A percentile compares a stretch with the other conserved stretches of the same genome.
Evolutionary conservation across 108 stramenopile species (phyloP).

Genomic region (Chaetoceros muelleri): DNA sequence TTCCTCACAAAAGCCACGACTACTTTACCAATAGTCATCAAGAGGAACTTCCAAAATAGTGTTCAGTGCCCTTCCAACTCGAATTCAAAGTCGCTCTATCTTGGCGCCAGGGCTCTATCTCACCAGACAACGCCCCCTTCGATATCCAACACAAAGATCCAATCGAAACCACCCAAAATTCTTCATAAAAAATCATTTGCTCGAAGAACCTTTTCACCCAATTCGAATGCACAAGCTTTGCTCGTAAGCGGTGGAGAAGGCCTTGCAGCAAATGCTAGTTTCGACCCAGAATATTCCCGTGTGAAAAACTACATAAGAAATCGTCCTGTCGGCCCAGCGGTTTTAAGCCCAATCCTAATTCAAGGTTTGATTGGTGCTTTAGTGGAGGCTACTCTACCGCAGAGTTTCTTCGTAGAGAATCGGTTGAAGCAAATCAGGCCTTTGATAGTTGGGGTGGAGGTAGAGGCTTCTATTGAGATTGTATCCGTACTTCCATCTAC

Average conservation of each 20-base stretch:
- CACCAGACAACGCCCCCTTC: no score
- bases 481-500: no score
- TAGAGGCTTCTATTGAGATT: no score
- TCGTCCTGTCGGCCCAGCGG: conserved; percentile 43
- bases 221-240: conserved; percentile 27
- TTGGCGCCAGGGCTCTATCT: no score
- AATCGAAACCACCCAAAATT: no score
- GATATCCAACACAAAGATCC: no score
- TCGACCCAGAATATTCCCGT: conserved; percentile 36
- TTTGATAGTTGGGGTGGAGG: conserved; percentile 22
- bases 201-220: conserved; percentile 30
- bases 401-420: conserved; percentile 12
- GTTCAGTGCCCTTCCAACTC: no score
- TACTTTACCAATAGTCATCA: no score
- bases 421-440: conserved; percentile 27
- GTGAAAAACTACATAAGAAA: conserved; percentile 36
- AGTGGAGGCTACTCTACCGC: conserved; percentile 39
- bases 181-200: no score
- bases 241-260: conserved; percentile 29
- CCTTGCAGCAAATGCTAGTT: conserved; percentile 28
- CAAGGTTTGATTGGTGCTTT: conserved; percentile 35
- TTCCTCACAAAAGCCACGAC: no score
- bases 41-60: no score
- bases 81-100: no score
- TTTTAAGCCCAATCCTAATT: conserved; percentile 29